Conservation (phyloP, 164 flowering plant genomes). For the Nymphaea colorata region DNA sequence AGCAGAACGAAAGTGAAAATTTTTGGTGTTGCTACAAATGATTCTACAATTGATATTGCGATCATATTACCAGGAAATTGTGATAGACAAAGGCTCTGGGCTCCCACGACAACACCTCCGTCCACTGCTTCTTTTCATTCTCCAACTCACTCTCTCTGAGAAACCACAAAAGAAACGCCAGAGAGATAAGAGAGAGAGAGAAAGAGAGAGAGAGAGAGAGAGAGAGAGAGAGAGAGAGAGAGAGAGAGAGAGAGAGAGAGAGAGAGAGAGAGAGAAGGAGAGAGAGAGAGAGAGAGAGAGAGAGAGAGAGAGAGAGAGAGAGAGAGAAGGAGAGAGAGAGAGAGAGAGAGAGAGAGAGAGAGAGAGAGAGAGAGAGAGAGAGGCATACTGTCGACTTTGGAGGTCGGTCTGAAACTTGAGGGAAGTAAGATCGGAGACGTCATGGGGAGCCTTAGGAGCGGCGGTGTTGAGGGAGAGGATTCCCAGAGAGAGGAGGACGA, state of each 20-base stretch:
- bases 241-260: background rate
- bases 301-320: background rate
- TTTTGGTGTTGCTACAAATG: background rate
- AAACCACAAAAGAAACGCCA: background rate
- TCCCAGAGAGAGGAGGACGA: slow-evolving; percentile 55
- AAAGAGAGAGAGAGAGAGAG: background rate
- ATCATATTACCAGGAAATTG: slow-evolving; percentile 57
- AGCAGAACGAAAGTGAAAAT: too few species aligned
- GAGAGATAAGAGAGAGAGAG: background rate
- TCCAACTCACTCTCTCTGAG: slow-evolving; percentile 9
- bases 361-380: background rate
- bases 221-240: background rate
- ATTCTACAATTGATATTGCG: background rate
- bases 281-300: background rate
- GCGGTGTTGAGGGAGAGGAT: slow-evolving; percentile 37
- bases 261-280: background rate
- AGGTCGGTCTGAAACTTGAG: background rate
- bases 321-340: background rate
- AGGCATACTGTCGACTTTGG: background rate
- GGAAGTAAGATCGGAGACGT: background rate
- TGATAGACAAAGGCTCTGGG: slow-evolving; percentile 85
- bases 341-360: background rate
- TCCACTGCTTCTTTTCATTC: slow-evolving; percentile 48
- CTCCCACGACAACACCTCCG: slow-evolving; percentile 90
- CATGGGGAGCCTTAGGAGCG: background rate